phyloP scores from a whole-genome alignment of 352 stramenopile genomes.

The Thalassiosira livingstoniorum region DNA sequence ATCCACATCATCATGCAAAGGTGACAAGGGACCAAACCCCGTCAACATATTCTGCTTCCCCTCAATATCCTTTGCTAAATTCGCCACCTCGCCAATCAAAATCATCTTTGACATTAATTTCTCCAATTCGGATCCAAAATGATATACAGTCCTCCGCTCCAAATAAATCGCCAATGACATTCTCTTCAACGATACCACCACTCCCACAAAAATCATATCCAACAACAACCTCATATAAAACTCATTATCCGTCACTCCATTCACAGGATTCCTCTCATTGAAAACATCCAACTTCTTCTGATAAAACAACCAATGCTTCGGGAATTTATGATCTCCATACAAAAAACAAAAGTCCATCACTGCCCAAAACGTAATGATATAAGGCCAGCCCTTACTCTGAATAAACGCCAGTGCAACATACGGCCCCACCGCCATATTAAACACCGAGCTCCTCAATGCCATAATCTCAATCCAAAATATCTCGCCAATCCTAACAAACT shows the following conservation, averaged over 20 bases:
- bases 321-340: constrained; percentile 56
- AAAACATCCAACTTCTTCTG: constrained; percentile 71
- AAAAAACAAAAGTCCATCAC: constrained; percentile 70
- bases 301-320: constrained; percentile 70
- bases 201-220: constrained; percentile 45
- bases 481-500: constrained; percentile 52
- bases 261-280: constrained; percentile 65
- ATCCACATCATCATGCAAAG: constrained; percentile 3
- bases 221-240: constrained; percentile 57
- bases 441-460: constrained; percentile 46
- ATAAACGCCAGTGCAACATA: constrained; percentile 67
- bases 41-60: constrained; percentile 26
- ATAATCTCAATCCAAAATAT: constrained; percentile 75
- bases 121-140: constrained; percentile 61
- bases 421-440: constrained; percentile 55
- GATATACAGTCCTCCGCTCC: constrained; percentile 46
- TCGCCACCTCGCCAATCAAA: constrained; percentile 64
- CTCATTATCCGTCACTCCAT: constrained; percentile 38
- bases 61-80: constrained; percentile 58
- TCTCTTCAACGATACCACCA: constrained; percentile 66
- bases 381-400: constrained; percentile 76
- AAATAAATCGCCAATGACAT: constrained; percentile 64
- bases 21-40: not conserved
- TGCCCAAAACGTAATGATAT: constrained; percentile 66
- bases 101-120: constrained; percentile 75